A percentile compares a stretch with the other conserved stretches of the same genome.
Conservation (phyloP, 306 rosid genomes). For the Trichosanthes cucumerina region DNA sequence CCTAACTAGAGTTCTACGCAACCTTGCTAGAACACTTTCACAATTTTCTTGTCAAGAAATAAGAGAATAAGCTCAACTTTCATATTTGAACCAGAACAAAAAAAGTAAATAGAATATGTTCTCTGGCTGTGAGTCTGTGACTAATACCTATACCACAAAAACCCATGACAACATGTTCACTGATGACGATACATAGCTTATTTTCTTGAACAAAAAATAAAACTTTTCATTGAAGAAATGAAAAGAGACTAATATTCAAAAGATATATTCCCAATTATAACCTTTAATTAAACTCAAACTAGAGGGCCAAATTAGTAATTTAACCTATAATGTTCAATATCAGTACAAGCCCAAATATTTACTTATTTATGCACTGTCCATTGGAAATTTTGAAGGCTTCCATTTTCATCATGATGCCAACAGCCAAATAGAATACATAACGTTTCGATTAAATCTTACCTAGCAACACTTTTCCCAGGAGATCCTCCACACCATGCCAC, state of each 20-base stretch:
- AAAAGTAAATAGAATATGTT: neutral
- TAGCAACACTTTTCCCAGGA: constrained; percentile 88
- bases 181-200: neutral
- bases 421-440: neutral
- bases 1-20: neutral
- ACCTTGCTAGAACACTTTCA: neutral
- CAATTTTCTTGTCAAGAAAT: neutral
- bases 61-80: neutral
- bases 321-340: neutral
- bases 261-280: no score
- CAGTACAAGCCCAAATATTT: neutral
- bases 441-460: constrained; percentile 42
- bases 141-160: neutral
- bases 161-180: neutral
- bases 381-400: neutral
- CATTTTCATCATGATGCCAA: neutral
- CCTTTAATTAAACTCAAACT: neutral
- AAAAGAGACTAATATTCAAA: no score
- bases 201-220: no score
- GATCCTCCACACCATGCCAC: constrained; percentile 99
- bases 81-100: neutral
- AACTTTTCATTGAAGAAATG: no score
- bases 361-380: neutral
- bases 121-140: neutral
- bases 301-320: neutral